These are phyloP conservation scores for Camelina neglecta DNA, from an alignment of 345 rosid genomes.

Conservation along the genomic window DNA sequence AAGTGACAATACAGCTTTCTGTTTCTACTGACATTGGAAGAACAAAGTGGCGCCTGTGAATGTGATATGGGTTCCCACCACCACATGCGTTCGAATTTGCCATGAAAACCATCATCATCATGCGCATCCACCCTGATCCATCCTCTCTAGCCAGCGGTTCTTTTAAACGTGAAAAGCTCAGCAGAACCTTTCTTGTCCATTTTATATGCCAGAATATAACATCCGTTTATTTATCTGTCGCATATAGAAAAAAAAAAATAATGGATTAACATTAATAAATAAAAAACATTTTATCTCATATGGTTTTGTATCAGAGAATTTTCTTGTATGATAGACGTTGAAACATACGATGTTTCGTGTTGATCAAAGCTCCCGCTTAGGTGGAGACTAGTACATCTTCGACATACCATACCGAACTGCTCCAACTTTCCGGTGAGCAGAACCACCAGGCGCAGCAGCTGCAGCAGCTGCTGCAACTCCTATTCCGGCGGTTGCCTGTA, in stretches of 20 bases:
- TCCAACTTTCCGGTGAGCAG: constrained; percentile 76
- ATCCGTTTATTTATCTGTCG: constrained; percentile 34
- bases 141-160: constrained; percentile 25
- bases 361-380: constrained; percentile 8
- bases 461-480: constrained; percentile 54
- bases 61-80: constrained; percentile 41
- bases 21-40: constrained; percentile 26
- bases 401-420: constrained; percentile 72
- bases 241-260: constrained; percentile 5
- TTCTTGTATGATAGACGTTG: constrained; percentile 23
- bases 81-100: constrained; percentile 37
- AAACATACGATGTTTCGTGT: constrained; percentile 31
- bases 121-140: constrained; percentile 29
- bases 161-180: constrained; percentile 18
- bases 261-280: constrained; percentile 15
- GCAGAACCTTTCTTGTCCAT: constrained; percentile 27
- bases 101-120: constrained; percentile 21
- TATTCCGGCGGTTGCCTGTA: constrained; percentile 71
- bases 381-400: constrained; percentile 63
- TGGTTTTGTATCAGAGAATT: constrained; percentile 32
- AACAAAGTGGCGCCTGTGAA: constrained; percentile 30
- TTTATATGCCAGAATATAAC: constrained; percentile 29
- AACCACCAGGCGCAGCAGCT: constrained; percentile 45
- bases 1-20: constrained; percentile 33
- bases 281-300: background rate